phyloP scores from a whole-genome alignment of 1,284 basidiomycete genomes.

The Chalciporus sp. region DNA sequence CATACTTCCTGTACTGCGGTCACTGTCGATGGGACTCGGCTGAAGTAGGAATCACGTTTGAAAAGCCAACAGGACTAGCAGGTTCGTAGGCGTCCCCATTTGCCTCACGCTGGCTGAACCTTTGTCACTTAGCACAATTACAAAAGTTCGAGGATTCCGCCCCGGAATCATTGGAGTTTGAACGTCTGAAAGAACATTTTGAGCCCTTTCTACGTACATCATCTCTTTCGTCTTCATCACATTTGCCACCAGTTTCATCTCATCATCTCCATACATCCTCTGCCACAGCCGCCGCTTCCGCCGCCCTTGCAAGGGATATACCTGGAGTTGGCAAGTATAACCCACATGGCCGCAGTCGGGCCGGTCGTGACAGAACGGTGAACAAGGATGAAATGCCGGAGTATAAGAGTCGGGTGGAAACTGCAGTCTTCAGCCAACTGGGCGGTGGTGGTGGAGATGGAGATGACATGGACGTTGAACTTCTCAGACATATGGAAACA shows the following conservation, averaged over 20 bases:
- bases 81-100: constrained; percentile 48
- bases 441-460: constrained; percentile 47
- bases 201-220: constrained; percentile 86
- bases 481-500: constrained; percentile 62
- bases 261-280: constrained; percentile 74
- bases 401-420: constrained; percentile 71
- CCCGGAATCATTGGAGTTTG: constrained; percentile 85
- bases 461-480: constrained; percentile 71
- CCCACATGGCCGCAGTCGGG: constrained; percentile 56
- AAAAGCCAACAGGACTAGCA: constrained; percentile 94
- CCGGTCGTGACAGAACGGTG: constrained; percentile 57
- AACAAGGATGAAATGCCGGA: constrained; percentile 76
- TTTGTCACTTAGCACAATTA: constrained; percentile 67
- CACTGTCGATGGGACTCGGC: constrained; percentile 96
- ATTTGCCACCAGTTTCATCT: constrained; percentile 47
- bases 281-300: constrained; percentile 83
- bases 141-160: constrained; percentile 87
- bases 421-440: constrained; percentile 51
- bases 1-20: constrained; percentile 90
- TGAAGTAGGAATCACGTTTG: constrained; percentile 88
- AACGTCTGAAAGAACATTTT: constrained; percentile 91
- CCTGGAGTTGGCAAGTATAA: constrained; percentile 77
- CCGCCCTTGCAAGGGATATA: constrained; percentile 79
- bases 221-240: constrained; percentile 64
- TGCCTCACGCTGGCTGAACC: constrained; percentile 5